Evolutionary conservation across 345 rosid species (phyloP), one percentile per base, ranked within the genome.

Genomic region (Linum trigynum): DNA sequence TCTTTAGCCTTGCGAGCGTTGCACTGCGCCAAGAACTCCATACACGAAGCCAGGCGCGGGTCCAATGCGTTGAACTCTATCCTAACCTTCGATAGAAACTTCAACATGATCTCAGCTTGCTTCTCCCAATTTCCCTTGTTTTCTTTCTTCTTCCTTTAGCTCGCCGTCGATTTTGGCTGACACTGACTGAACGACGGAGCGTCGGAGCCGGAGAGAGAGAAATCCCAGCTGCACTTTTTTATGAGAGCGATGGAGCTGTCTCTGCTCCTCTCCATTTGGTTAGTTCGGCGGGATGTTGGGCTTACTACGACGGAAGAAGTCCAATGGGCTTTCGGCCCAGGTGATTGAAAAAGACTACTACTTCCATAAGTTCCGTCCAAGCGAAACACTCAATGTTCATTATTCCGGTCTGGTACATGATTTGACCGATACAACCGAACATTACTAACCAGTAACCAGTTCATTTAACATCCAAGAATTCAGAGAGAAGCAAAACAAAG

Each of bases 21-120:
- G 84, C 99, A 94, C 68, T 90, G 99, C 23, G 97, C 95, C 57
- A 90, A 67, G 86, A 88, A 88, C 72, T 94, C 97, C 79, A 88
- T 86, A 69, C 95, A 86, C 6, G 97, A 86, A 4, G 92, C 91
- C 39, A 65, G 55, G 45, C 92, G 82, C 2, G 99, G 90, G 73
- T 88, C 92, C 63, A 86, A 70, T 38, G 95, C 90, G 71, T 90
- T 88, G 87, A 75, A 92, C 65, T 88, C 98, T 41, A 90, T 79
- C 77, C 67, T 63, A n/a, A 85, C 91, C 72, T 86, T 92, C 12
- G 96, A 92, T 15, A 90, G 76, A 68, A 90, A 88, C 84, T 88
- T 92, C 85, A 92, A 72, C 98, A 92, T 92, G 73, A 70, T 79
- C 72, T 66, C 11, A 59, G 43, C 14, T 39, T 4, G n/a, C 53